A percentile compares a stretch with the other conserved stretches of the same genome.
phyloP scores from a whole-genome alignment of 495 filamentous ascomycete genomes.

The Tetracladium marchalianum region DNA sequence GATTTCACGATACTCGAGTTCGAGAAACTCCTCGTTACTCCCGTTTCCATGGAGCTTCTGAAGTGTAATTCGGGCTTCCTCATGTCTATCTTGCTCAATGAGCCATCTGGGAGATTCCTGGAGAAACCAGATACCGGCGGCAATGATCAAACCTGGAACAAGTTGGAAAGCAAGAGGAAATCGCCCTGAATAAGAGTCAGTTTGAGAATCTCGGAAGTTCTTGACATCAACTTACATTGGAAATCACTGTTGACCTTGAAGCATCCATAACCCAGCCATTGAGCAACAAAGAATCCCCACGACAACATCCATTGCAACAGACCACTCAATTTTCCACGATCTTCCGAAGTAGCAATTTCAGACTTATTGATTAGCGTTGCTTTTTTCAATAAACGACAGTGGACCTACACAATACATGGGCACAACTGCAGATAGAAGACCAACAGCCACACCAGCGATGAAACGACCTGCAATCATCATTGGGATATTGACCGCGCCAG shows the following conservation, averaged over 20 bases:
- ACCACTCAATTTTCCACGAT: slow-evolving; percentile 11
- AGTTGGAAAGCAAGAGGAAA: slow-evolving; percentile 46
- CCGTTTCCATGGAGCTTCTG: slow-evolving; percentile 33
- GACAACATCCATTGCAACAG: slow-evolving; percentile 13
- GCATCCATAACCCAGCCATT: slow-evolving; percentile 16
- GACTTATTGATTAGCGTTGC: slow-evolving; percentile 1
- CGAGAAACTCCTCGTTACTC: slow-evolving; percentile 32
- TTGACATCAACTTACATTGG: slow-evolving; percentile 7
- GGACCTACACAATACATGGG: slow-evolving; percentile 30
- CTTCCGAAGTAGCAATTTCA: slow-evolving; percentile 8
- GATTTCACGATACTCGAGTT: slow-evolving; percentile 37
- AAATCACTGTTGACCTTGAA: slow-evolving; percentile 3
- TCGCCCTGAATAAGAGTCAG: slow-evolving; percentile 35
- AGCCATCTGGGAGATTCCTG: slow-evolving; percentile 50
- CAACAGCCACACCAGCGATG: slow-evolving; percentile 36
- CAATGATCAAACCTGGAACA: slow-evolving; percentile 38
- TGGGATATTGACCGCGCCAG: slow-evolving; percentile 4
- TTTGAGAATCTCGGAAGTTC: neutral
- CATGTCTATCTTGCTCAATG: slow-evolving; percentile 37
- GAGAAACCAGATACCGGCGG: slow-evolving; percentile 38
- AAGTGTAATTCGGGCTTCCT: slow-evolving; percentile 33
- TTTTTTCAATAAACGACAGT: neutral
- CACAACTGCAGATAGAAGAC: slow-evolving; percentile 24
- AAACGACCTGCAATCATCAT: slow-evolving; percentile 27
- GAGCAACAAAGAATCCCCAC: slow-evolving; percentile 11